Evolutionary conservation across 148 eudicot species (phyloP).

Genomic region (Persicaria tinctoria): DNA sequence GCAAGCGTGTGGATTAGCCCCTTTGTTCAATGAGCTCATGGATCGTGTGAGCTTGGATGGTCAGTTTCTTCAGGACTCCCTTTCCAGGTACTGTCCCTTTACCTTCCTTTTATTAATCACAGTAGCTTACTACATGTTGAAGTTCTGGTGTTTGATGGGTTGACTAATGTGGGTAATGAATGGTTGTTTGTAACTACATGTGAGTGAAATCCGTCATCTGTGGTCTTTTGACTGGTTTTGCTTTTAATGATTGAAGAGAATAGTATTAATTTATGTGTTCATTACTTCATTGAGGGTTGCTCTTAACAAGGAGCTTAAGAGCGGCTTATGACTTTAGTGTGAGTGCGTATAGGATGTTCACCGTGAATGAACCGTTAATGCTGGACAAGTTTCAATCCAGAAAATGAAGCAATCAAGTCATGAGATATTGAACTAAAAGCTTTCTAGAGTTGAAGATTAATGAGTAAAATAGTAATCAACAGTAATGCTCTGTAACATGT

Average conservation of each 20-base stretch:
- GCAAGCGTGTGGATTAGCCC: constrained; percentile 88
- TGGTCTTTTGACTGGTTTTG: not conserved
- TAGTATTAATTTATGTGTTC: not conserved
- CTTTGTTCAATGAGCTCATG: constrained; percentile 88
- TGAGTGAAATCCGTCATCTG: not conserved
- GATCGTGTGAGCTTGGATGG: constrained; percentile 95
- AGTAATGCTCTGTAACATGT: no score
- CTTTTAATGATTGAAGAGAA: not conserved
- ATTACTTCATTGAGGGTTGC: not conserved
- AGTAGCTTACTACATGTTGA: not conserved
- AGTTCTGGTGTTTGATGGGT: not conserved
- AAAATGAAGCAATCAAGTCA: no score
- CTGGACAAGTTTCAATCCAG: no score
- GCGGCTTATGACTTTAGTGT: not conserved
- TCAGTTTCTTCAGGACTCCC: constrained; percentile 72
- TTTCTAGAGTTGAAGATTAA: no score
- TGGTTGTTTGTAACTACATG: not conserved
- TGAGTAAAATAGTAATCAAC: no score
- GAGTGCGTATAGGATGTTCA: not conserved
- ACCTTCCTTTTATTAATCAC: not conserved
- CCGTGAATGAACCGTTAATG: not conserved
- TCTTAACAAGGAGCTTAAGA: not conserved
- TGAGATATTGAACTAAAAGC: no score
- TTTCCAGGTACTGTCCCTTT: constrained; percentile 58
- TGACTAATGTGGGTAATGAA: not conserved